Evolutionary conservation across 1,284 basidiomycete genomes (phyloP), one percentile per base, ranked within the genome.

Genomic region (Moesziomyces aphidis): DNA sequence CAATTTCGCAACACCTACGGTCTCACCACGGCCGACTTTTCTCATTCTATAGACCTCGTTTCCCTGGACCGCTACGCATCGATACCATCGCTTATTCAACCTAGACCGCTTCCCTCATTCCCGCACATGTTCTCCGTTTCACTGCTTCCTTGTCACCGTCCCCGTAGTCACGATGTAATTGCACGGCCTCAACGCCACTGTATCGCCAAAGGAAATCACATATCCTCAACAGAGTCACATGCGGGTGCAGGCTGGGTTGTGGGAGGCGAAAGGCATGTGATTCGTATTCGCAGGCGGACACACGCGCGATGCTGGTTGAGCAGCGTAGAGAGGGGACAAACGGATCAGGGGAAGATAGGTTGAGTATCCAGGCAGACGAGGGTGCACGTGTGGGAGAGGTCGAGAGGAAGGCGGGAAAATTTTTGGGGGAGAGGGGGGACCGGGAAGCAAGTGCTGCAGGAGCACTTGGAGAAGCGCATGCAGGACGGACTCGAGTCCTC

Each of bases 41-140:
- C 21, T 5, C 1, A 34, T 21, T 39, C 24, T 5, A 22, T 24
- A 28, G 26, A 28, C 26, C 3, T 8, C 26, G 8, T 28, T 28
- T 28, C 26, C 26, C 26, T 6, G 26, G 26, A 28, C 43, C 19
- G 23, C n/a, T 26, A n/a, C 23, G 47, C 47, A 48, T 26, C 23
- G 24, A 48, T 28, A 48, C 24, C 47, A 48, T 19, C 52, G 44
- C 48, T 48, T 36, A 50, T 61, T 53, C 61, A 55, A 62, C 47
- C 55, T 42, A 50, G 43, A 59, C 39, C 31, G 24, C n/a, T 26
- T 46, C 22, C 26, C 24, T 4, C 17, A 17, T 42, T 42, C 17
- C 39, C 6, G 17, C 15, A 42, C 6, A 7, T 42, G 39, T 42
- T 19, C 7, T 19, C 39, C 31, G 31, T 42, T 7, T 15, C 39